These are phyloP conservation scores for Mrakia gelida DNA, from an alignment of 768 basidiomycete genomes.

Conservation along the genomic window DNA sequence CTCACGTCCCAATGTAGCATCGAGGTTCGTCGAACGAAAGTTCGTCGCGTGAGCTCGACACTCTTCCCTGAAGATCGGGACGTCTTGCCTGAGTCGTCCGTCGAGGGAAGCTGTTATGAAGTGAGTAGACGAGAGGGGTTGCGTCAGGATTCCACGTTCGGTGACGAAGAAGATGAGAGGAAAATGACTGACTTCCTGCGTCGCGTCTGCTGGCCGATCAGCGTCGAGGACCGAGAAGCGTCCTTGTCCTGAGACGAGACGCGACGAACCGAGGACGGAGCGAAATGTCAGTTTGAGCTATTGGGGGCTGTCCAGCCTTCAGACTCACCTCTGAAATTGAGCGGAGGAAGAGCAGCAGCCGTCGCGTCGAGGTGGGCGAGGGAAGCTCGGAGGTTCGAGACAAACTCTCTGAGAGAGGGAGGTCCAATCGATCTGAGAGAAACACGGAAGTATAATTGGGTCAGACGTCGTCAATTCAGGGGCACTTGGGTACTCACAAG, in stretches of 20 bases:
- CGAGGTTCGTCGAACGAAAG: neutral
- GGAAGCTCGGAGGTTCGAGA: neutral
- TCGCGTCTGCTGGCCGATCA: neutral
- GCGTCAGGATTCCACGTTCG: neutral
- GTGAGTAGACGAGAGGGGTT: neutral
- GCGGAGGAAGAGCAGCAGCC: neutral
- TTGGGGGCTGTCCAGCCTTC: no score
- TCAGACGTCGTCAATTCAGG: no score
- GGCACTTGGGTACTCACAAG: neutral
- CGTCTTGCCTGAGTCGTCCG: neutral
- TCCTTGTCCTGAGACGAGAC: neutral
- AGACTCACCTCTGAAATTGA: neutral
- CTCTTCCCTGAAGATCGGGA: neutral
- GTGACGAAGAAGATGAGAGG: neutral
- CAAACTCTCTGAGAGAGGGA: neutral
- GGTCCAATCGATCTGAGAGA: neutral
- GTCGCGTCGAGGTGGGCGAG: neutral
- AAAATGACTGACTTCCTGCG: no score
- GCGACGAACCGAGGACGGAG: no score
- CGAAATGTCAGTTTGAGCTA: neutral
- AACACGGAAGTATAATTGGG: neutral
- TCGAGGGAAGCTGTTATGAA: neutral
- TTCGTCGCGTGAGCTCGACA: neutral
- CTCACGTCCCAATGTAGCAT: neutral
- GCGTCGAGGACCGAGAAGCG: neutral